These are phyloP conservation scores for Citrus medica DNA, from an alignment of 345 rosid genomes.

Conservation along the genomic window DNA sequence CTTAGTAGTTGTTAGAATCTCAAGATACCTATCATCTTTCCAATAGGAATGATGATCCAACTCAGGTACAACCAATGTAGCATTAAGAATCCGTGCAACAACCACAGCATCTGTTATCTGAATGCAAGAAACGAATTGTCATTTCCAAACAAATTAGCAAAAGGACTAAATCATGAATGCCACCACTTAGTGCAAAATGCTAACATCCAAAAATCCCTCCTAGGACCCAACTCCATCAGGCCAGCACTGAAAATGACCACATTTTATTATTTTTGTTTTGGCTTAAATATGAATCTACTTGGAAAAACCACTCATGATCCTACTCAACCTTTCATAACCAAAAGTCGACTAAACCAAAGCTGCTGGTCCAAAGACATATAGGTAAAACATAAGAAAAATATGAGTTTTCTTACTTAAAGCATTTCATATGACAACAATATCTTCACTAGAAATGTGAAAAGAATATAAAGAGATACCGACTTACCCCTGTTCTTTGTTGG, in stretches of 20 bases:
- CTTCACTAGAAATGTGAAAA: not conserved
- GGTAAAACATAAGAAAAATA: not conserved
- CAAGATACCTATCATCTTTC: slow-evolving; percentile 86
- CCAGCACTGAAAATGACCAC: not conserved
- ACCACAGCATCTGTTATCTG: slow-evolving; percentile 99
- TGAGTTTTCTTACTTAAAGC: not conserved
- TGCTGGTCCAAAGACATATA: slow-evolving; percentile 3
- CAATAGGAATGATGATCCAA: slow-evolving; percentile 95
- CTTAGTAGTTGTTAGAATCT: not conserved
- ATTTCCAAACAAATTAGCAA: slow-evolving; percentile 3
- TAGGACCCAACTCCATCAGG: not conserved
- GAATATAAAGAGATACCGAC: slow-evolving; percentile 23
- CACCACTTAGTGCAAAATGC: not conserved
- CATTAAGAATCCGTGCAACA: slow-evolving; percentile 92
- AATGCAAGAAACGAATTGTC: slow-evolving; percentile 10
- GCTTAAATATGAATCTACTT: not conserved
- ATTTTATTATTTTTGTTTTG: not conserved
- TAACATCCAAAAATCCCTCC: not conserved
- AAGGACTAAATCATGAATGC: not conserved
- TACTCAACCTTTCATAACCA: not conserved
- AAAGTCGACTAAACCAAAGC: slow-evolving; percentile 12
- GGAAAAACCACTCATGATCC: not conserved
- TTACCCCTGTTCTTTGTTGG: slow-evolving; percentile 99
- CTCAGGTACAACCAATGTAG: slow-evolving; percentile 92
- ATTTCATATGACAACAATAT: not conserved